These are phyloP conservation scores for Isabelozyma pseudorhagii DNA, from an alignment of 805 yeast genomes.

Conservation along the genomic window DNA sequence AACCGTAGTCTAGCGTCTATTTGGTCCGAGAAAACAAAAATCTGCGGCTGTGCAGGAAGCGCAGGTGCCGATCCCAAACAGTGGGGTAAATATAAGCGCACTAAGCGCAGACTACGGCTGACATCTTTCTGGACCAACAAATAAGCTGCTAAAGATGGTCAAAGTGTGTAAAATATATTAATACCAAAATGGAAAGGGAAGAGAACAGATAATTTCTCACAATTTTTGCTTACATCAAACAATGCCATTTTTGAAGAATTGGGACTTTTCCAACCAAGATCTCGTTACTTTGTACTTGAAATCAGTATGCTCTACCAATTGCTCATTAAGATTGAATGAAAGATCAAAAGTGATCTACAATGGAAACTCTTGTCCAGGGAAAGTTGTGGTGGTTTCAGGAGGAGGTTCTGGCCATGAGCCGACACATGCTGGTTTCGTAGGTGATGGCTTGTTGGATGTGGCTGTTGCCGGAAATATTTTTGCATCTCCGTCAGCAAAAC, in stretches of 20 bases:
- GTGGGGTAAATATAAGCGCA: too few relatives aligned
- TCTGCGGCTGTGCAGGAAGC: too few relatives aligned
- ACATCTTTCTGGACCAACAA: too few relatives aligned
- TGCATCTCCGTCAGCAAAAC: slow-evolving; percentile 84
- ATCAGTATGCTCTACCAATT: neutral
- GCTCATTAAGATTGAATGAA: slow-evolving; percentile 5
- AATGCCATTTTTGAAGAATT: neutral
- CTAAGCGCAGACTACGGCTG: too few relatives aligned
- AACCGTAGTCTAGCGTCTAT: too few relatives aligned
- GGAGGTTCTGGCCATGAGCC: slow-evolving; percentile 94
- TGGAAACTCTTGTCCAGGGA: neutral
- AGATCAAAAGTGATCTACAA: slow-evolving; percentile 1
- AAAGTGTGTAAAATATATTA: too few relatives aligned
- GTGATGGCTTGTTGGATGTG: slow-evolving; percentile 67
- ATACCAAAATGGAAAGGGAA: too few relatives aligned
- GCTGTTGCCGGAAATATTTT: slow-evolving; percentile 84
- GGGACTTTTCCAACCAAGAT: neutral
- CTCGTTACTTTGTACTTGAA: neutral
- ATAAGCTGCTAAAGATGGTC: too few relatives aligned
- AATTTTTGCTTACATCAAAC: too few relatives aligned
- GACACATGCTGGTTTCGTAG: slow-evolving; percentile 81
- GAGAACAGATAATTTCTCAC: too few relatives aligned
- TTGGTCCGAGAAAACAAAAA: too few relatives aligned
- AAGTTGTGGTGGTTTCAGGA: slow-evolving; percentile 34
- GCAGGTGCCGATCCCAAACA: too few relatives aligned